Evolutionary conservation across 805 yeast species (phyloP), one percentile per base, ranked within the genome.

Genomic region (Kodamaea hsintzibuensis): DNA sequence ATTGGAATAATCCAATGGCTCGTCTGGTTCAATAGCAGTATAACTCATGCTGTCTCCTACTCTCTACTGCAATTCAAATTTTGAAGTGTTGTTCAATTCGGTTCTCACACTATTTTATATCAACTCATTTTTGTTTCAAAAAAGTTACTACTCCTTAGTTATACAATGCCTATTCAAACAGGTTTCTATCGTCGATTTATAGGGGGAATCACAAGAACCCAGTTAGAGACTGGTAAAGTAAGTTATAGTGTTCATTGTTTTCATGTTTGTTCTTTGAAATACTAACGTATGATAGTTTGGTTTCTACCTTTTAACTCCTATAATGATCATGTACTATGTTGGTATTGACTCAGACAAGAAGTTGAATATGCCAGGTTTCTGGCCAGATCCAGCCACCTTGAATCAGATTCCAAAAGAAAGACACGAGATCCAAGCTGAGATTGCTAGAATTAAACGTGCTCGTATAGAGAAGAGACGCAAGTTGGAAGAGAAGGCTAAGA

Each of bases 371-470:
- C 96, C 96, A 7, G 97, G 97, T 17, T 92, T 90, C 72, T 91
- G 97, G 96, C 98, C 98, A 2, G 98, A 91, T 68, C 97, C 97
- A 42, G 88, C 88, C 42, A 88, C 97, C 1, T 78, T 91, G 60
- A 91, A 92, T 67, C 87, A 89, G 71, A 86, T 92, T 37, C 98
- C 98, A 2, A 92, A 91, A 64, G 97, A 92, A 65, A 91, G 91
- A 1, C 89, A 87, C 63, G 97, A 92, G 66, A 90, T 92, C 55
- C 87, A 89, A 67, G 93, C 95, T 1, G 98, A 92, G 66, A 75
- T 92, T 39, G 97, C 96, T 13, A 82, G 97, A 67, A 86, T 92
- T 80, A 83, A 85, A 67, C 82, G 84, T 60, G 96, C 85, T 52
- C 79, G 92, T 56, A 66, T 81, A 2, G 96, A 85, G 60, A 88